A percentile compares a stretch with the other conserved stretches of the same genome.
Conservation (phyloP, 495 filamentous ascomycete species). For the Xylaria telfairii region DNA sequence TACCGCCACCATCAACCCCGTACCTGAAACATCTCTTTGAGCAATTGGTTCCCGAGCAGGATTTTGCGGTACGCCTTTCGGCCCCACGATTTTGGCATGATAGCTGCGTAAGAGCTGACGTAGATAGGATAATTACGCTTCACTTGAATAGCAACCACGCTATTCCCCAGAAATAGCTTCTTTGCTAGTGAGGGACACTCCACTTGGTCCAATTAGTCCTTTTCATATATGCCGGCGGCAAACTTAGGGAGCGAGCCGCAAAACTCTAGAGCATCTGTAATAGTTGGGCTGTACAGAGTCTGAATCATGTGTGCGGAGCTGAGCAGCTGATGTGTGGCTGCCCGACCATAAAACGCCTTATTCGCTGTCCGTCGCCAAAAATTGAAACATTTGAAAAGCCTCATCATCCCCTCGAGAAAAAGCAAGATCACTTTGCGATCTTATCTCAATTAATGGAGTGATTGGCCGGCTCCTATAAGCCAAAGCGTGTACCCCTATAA, state of each 20-base stretch:
- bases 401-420: neutral
- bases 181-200: neutral
- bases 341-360: neutral
- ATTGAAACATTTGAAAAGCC: neutral
- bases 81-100: neutral
- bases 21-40: conserved; percentile 8
- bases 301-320: neutral
- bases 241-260: neutral
- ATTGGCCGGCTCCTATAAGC: neutral
- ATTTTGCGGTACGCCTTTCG: neutral
- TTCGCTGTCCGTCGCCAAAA: neutral
- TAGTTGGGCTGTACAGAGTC: neutral
- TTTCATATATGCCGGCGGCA: neutral
- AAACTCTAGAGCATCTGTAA: neutral
- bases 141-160: neutral
- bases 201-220: neutral
- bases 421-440: neutral
- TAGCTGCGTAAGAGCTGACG: conserved; percentile 3
- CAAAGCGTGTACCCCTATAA: neutral
- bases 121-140: conserved; percentile 5
- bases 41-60: neutral
- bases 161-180: neutral
- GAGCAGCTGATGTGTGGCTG: neutral
- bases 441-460: neutral
- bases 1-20: neutral